phyloP scores from a whole-genome alignment of 2,329 filamentous ascomycete genomes.

The Exophiala sp. region DNA sequence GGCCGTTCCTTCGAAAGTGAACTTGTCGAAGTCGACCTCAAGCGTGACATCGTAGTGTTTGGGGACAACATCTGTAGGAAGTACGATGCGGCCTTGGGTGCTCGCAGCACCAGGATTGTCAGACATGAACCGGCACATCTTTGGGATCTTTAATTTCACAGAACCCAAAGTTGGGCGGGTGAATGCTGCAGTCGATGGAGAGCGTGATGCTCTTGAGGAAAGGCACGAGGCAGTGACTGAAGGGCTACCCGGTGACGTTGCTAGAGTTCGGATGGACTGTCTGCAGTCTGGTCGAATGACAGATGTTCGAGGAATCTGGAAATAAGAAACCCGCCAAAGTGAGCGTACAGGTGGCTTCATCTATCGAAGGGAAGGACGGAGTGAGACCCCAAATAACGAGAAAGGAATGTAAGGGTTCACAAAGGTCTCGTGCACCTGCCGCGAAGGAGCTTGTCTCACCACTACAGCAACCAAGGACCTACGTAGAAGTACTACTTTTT shows the following conservation, averaged over 20 bases:
- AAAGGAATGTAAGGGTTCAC: conserved; percentile 5
- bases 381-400: neutral
- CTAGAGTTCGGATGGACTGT: conserved; percentile 11
- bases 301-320: conserved; percentile 4
- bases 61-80: conserved; percentile 90
- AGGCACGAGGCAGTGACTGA: conserved; percentile 1
- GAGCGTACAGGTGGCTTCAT: conserved; percentile 21
- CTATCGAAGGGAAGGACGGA: conserved; percentile 7
- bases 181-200: neutral
- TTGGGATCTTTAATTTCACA: conserved; percentile 2
- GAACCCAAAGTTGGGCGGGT: neutral
- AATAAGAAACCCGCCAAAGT: conserved; percentile 19
- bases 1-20: conserved; percentile 81
- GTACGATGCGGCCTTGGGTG: conserved; percentile 62
- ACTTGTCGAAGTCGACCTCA: conserved; percentile 84
- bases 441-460: neutral
- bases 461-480: too few species aligned
- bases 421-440: conserved; percentile 5
- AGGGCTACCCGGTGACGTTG: neutral
- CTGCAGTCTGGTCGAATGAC: conserved; percentile 2
- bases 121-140: conserved; percentile 28
- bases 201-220: neutral
- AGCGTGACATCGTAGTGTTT: conserved; percentile 85
- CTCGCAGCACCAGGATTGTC: conserved; percentile 24
- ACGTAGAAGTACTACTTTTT: too few species aligned